Evolutionary conservation across 331 rosid genomes (phyloP), one percentile per base, ranked within the genome.

Genomic region (Quercus lobata): DNA sequence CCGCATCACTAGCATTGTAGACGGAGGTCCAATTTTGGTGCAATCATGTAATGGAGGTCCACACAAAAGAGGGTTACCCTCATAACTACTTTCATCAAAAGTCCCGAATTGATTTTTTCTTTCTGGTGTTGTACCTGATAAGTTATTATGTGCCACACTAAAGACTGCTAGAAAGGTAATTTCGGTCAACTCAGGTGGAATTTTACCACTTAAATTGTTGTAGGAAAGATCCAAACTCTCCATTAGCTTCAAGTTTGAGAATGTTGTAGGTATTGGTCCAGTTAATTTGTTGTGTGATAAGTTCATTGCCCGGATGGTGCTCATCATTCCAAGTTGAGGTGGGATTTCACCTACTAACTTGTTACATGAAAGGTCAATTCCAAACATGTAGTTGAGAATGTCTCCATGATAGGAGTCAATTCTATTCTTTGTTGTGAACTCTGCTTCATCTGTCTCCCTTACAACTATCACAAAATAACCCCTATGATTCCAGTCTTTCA

Each of bases 241-340:
- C 9, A 41, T 57, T 2, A 8, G 71, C 44, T 29, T 65, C 41
- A 65, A 27, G 15, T 30, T 65, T 14, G 49, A 75, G 66, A 81
- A 76, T 17, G 57, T 69, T 27, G 2, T 8, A 44, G 77, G 84
- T 5, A 81, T 75, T 70, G 58, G 12, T 1, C 77, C 81, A 0
- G 1, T 60, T 1, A 81, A 35, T 7, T 60, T 11, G 17, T 81
- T 76, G 34, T 76, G 72, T 0, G 84, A 81, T 52, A 81, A 35
- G 25, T 76, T 81, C 73, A 74, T n/a, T 54, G 46, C 24, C 11
- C 6, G 57, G n/a, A 81, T 71, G 49, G 9, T 8, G 49, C 49
- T 41, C 11, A 41, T 41, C 12, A 1, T 41, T 41, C 5, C 4
- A 24, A 21, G 69, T 29, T 17, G 9, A 9, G 49, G 3, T 65